Evolutionary conservation across 768 basidiomycete genomes (phyloP), one percentile per base, ranked within the genome.

Genomic region (Lepiota subincarnata): DNA sequence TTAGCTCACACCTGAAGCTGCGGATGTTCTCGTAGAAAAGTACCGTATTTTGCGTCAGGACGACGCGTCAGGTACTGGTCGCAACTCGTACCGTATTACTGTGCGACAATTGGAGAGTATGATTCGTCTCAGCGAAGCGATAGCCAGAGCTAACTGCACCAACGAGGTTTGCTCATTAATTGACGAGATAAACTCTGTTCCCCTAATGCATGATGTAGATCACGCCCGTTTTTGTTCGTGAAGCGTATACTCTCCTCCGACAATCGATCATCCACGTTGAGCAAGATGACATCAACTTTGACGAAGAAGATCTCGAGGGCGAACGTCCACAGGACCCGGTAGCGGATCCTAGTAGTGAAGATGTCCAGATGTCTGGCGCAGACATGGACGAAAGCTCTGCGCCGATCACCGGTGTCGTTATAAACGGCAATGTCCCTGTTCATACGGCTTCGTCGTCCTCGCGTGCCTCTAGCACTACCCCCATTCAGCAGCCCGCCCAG

Each of bases 201-300:
- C 18, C 46, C 14, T 20, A 36, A 53, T 20, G 13, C 28, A 34
- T 20, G 16, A 31, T 31, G 12, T 56, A 96, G 91, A 98, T 99
- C 62, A 90, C 83, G 0, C 94, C 96, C 6, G 87, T 82, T 2
- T 95, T 96, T 66, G 96, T 99, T 18, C 85, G 94, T 37, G 97
- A 99, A 70, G 97, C 97, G 1, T 98, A 90, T 71, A 86, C 84
- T 39, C 85, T 99, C 16, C 76, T 99, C 11, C 84, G 91, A 20
- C 95, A 97, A 66, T 98, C 97, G 1, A 99, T 99, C 70, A 98
- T 99, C 62, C 97, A 98, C 64, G 95, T 99, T 56, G 97, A 99
- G 65, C 94, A 98, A 67, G 97, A 99, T 65, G 96, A 98, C 62
- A 86, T 99, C 63, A 93, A 97, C 66, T 90, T 98, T 68, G 97